A percentile compares a stretch with the other conserved stretches of the same genome.
These are phyloP conservation scores for Brettanomyces nanus DNA, from an alignment of 805 yeast genomes.

Conservation along the genomic window DNA sequence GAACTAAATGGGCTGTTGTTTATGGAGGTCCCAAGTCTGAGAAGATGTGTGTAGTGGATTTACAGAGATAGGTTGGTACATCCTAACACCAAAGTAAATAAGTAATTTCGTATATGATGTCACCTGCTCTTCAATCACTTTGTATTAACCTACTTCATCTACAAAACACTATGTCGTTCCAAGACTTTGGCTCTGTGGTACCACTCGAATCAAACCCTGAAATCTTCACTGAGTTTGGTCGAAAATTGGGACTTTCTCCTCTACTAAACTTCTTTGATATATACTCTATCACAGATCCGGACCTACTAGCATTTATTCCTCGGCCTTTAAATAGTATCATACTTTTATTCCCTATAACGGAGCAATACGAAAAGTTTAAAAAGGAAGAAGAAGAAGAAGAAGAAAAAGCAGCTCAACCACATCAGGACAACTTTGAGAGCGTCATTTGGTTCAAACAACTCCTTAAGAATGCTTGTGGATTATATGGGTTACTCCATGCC, in stretches of 20 bases:
- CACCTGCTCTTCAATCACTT: too few relatives aligned
- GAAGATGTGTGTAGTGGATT: slow-evolving; percentile 57
- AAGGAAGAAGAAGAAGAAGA: slow-evolving; percentile 15
- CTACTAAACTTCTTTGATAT: slow-evolving; percentile 66
- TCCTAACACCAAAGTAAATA: too few relatives aligned
- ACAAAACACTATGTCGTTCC: not conserved
- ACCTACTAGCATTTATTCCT: slow-evolving; percentile 71
- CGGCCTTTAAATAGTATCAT: slow-evolving; percentile 71
- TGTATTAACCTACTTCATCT: not conserved
- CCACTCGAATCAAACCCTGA: slow-evolving; percentile 91
- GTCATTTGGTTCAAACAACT: slow-evolving; percentile 81
- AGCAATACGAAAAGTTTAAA: slow-evolving; percentile 46
- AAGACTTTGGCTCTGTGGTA: slow-evolving; percentile 39
- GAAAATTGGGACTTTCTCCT: slow-evolving; percentile 56
- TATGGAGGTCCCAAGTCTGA: slow-evolving; percentile 78
- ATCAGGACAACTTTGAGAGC: slow-evolving; percentile 21
- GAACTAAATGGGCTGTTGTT: slow-evolving; percentile 67
- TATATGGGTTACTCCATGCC: slow-evolving; percentile 74
- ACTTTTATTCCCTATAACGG: slow-evolving; percentile 76
- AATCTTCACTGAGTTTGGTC: slow-evolving; percentile 65
- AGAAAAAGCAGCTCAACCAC: slow-evolving; percentile 9
- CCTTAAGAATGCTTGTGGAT: slow-evolving; percentile 85
- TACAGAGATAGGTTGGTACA: slow-evolving; percentile 49
- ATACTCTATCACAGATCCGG: slow-evolving; percentile 77
- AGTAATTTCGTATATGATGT: not conserved